Conservation (phyloP, 371 early-diverging fungal genomes). For the Syncephalastrum monosporum region DNA sequence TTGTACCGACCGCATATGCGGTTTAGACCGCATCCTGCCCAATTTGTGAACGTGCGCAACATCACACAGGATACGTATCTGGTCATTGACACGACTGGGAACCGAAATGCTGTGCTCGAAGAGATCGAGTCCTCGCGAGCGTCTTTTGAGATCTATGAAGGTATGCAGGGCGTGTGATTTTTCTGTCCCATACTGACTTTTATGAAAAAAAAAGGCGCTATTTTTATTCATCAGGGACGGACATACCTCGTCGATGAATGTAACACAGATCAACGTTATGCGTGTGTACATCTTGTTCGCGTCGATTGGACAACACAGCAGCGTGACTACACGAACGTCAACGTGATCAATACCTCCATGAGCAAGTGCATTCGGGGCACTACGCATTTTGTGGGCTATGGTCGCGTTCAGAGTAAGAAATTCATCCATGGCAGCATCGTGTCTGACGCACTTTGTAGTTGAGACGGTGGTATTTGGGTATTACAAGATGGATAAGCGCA, state of each 20-base stretch:
- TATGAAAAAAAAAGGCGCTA: slow-evolving; percentile 36
- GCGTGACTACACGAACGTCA: slow-evolving; percentile 54
- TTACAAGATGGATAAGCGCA: slow-evolving; percentile 45
- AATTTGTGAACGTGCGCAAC: slow-evolving; percentile 47
- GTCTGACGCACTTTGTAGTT: slow-evolving; percentile 20
- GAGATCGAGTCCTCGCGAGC: slow-evolving; percentile 55
- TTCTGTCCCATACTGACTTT: not conserved
- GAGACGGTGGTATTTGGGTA: slow-evolving; percentile 59
- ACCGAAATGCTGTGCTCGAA: slow-evolving; percentile 43
- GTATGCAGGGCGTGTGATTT: slow-evolving; percentile 7
- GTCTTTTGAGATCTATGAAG: slow-evolving; percentile 62
- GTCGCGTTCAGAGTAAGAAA: slow-evolving; percentile 33
- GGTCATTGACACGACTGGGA: slow-evolving; percentile 54
- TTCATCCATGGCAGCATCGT: not conserved
- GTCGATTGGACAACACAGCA: slow-evolving; percentile 58
- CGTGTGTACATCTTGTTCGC: slow-evolving; percentile 41
- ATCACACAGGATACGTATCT: slow-evolving; percentile 44
- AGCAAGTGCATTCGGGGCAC: slow-evolving; percentile 10
- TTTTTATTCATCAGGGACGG: slow-evolving; percentile 61
- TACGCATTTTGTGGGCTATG: slow-evolving; percentile 23
- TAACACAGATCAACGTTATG: slow-evolving; percentile 45
- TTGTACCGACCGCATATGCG: slow-evolving; percentile 45
- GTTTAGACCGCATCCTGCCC: slow-evolving; percentile 48
- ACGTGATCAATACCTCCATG: slow-evolving; percentile 32
- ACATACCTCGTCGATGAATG: slow-evolving; percentile 57